A percentile compares a stretch with the other conserved stretches of the same genome.
Conservation (phyloP, 164 flowering plant species). For the Nymphaea thermarum region DNA sequence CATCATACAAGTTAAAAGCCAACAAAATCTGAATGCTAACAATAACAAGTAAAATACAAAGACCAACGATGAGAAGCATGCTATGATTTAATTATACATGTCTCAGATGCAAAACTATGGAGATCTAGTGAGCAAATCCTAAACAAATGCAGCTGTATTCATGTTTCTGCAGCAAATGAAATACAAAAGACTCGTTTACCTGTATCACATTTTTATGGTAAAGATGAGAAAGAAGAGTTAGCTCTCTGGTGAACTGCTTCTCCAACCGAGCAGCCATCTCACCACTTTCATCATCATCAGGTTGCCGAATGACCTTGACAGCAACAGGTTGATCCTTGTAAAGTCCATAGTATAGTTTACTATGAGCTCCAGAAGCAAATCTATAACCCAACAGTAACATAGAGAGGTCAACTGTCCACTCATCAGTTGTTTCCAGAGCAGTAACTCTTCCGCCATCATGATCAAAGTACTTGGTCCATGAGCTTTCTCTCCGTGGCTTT, state of each 20-base stretch:
- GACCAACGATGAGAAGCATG: too few species aligned
- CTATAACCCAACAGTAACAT: slow-evolving; percentile 54
- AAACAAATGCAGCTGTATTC: not conserved
- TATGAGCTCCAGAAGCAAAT: slow-evolving; percentile 83
- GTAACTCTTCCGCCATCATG: slow-evolving; percentile 61
- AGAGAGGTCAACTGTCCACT: slow-evolving; percentile 57
- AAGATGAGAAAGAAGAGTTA: slow-evolving; percentile 52
- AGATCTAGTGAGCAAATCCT: not conserved
- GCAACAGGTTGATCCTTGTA: slow-evolving; percentile 76
- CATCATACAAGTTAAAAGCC: too few species aligned
- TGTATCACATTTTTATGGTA: slow-evolving; percentile 71
- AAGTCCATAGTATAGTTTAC: slow-evolving; percentile 72
- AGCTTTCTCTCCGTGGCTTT: slow-evolving; percentile 38
- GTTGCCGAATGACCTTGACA: slow-evolving; percentile 55
- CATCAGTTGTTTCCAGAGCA: slow-evolving; percentile 57
- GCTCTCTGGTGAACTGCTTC: slow-evolving; percentile 68
- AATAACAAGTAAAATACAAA: too few species aligned
- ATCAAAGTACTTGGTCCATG: slow-evolving; percentile 76
- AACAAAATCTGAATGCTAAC: too few species aligned
- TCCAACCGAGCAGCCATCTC: slow-evolving; percentile 44
- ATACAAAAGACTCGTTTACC: slow-evolving; percentile 20
- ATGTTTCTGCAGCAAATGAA: not conserved
- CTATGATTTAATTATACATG: too few species aligned
- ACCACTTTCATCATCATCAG: slow-evolving; percentile 79
- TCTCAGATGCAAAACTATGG: too few species aligned